Conservation (phyloP, 768 basidiomycete species). For the Xanthoconium stramineum region DNA sequence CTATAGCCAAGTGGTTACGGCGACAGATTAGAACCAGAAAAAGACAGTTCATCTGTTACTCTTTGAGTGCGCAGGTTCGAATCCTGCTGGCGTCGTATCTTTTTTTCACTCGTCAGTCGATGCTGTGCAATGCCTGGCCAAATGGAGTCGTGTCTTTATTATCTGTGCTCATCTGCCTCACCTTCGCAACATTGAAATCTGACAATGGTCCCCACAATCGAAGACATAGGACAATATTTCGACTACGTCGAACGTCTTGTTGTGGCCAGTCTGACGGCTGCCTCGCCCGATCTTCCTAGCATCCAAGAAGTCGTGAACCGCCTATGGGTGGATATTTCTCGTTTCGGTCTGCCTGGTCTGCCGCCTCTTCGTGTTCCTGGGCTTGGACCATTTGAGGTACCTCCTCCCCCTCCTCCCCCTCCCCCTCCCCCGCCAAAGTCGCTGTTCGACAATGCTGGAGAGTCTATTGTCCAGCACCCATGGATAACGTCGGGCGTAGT, state of each 20-base stretch:
- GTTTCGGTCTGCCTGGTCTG: slow-evolving; percentile 64
- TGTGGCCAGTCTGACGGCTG: slow-evolving; percentile 51
- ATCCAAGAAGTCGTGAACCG: slow-evolving; percentile 64
- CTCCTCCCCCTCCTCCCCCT: slow-evolving; percentile 57
- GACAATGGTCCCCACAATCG: slow-evolving; percentile 42
- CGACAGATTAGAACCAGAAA: slow-evolving; percentile 61
- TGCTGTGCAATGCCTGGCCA: slow-evolving; percentile 15
- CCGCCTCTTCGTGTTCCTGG: slow-evolving; percentile 51
- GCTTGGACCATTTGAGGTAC: slow-evolving; percentile 71
- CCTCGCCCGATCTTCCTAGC: slow-evolving; percentile 58
- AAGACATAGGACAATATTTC: slow-evolving; percentile 71
- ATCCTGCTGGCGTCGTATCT: slow-evolving; percentile 57
- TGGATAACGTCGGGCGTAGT: slow-evolving; percentile 56
- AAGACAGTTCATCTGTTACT: slow-evolving; percentile 49
- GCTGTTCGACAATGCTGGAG: slow-evolving; percentile 43
- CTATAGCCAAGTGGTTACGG: slow-evolving; percentile 81
- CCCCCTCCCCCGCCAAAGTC: slow-evolving; percentile 55
- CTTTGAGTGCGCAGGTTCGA: slow-evolving; percentile 70
- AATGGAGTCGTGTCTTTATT: not conserved
- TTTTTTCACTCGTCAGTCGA: not conserved
- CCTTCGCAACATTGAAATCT: not conserved
- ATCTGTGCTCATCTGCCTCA: slow-evolving; percentile 1
- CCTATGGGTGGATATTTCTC: slow-evolving; percentile 75
- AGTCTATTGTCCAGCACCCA: slow-evolving; percentile 59
- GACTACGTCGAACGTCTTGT: slow-evolving; percentile 63